Base-by-base conservation (phyloP, 2,329 filamentous ascomycete species). In the Fusarium ramigenum region DNA sequence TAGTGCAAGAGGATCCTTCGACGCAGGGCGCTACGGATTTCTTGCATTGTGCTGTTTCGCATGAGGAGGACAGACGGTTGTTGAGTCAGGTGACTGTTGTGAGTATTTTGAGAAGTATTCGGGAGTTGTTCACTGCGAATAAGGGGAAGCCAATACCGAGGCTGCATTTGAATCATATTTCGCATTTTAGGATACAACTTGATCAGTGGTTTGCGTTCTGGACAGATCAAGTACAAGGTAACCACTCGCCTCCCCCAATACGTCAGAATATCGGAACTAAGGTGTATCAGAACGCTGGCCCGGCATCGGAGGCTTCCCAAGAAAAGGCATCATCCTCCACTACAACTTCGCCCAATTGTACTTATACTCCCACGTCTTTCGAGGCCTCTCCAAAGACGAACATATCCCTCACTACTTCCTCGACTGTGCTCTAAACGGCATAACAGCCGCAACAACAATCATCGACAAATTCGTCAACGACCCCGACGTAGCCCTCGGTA, bases 41-140 rank as follows among this genome's bases (percentile, higher is more conserved):
- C 50, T 79, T 89, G 25, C 82, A 85, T 47, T 83, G 84, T 1
- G 82, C 86, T 0, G 81, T 85, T 37, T 83, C 87, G 5, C 87
- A 84, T 0, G 84, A 86, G 4, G 84, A 86, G 3, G 89, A 91
- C 65, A 85, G 86, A 60, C 83, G 89, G 12, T 81, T 90, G 9
- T 80, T 88, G 40, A 89, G 87, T 39, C 88, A 91, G 72, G 87
- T 91, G 37, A 85, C 86, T 0, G 78, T 90, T 16, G 83, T 90
- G 50, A 85, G 86, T 39, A 90, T 90, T 42, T 82, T 90, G 70
- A 86, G 85, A 79, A 83, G 87, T 79, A 79, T 89, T 78, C 80
- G 87, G 74, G 81, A 89, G 32, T 73, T 88, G 8, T 90, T 91
- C 70, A 88, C 88, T 0, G 84, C 85, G 5, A 87, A 90, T 63